Base-by-base conservation (phyloP, 208 protist genomes). In the Trypanosomatidae sp. region DNA sequence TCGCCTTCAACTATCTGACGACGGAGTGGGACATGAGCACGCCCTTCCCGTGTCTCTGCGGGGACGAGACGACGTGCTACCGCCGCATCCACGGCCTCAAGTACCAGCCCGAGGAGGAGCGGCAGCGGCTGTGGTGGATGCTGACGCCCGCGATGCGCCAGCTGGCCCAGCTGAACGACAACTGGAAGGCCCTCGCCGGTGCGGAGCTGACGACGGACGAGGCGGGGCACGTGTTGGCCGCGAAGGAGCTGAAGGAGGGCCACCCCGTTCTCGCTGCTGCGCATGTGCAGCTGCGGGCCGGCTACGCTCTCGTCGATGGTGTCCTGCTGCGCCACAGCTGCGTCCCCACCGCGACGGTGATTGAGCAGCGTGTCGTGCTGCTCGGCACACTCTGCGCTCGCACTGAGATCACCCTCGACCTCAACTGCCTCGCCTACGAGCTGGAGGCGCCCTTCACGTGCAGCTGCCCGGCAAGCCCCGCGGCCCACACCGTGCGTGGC, bases 11-110 rank as follows among this genome's bases (percentile, higher is more conserved):
- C 80, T 97, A 95, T 81, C 80, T 97, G 30, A 89, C 87, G 15
- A 97, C 92, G 44, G 92, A 97, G 82, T 97, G 87, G 88, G 89
- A 97, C 80, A 93, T 97, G 92, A 87, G 86, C 76, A 84, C 62
- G 10, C 90, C 92, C 12, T 97, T 97, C 74, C 66, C 66, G 19
- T 97, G 92, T 68, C 69, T 92, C 33, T 97, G 92, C 76, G 82
- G 83, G 2, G 56, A 47, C 2, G 50, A 0, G 46, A 77, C 33
- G 25, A 39, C 66, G 28, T 96, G 91, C 78, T 90, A 84, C 72
- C 65, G 83, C 28, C 83, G 91, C 70, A 94, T 96, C 70, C 43
- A 77, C 58, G 91, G 91, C 28, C 92, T 96, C 73, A 84, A 84
- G 69, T 75, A 96, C 75, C 81, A 92, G 56, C 47, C 50, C 9